Base-by-base conservation (phyloP, 495 filamentous ascomycete genomes). In the Glonium stellatum region DNA sequence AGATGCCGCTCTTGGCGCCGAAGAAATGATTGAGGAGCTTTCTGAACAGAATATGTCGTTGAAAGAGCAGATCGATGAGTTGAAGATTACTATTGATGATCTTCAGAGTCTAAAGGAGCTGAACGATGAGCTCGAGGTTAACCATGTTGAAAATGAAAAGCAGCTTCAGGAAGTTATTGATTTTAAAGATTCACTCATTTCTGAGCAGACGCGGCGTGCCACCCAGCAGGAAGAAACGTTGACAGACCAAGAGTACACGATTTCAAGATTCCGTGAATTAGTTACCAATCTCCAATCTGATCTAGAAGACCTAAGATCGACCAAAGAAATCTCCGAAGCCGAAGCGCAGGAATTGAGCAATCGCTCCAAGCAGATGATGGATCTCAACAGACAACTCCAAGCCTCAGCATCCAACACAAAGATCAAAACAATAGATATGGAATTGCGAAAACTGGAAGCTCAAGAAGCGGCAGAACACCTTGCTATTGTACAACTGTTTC, bases 121-220 rank as follows among this genome's bases (percentile, higher is more conserved):
- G 51, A 90, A 87, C 64, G 92, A 97, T 63, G 95, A 97, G 70
- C 80, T 97, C 10, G 92, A 97, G 69, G 83, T 89, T 67, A 96
- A 95, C 65, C 90, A 96, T 71, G 80, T 90, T 13, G 91, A 96
- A 67, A 88, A 89, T 11, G 89, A 92, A 66, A 95, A 91, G 68
- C 90, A 97, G 70, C 82, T 98, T 72, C 90, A 95, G 71, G 90
- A 93, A 58, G 92, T 96, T 63, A 81, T 97, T 23, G 90, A 96
- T 63, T 84, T 88, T 67, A 84, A 85, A 58, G 90, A 96, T 56
- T 73, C 75, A 52, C 71, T 95, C 23, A 86, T 95, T 63, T 79
- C 78, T 15, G 93, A 97, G 62, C 88, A 93, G 66, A 73, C 75
- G 6, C 83, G 83, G 52, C 84, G 84, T 60, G 74, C 80, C 18